A percentile compares a stretch with the other conserved stretches of the same genome.
Conservation (phyloP, 306 rosid genomes). For the Senna tora region DNA sequence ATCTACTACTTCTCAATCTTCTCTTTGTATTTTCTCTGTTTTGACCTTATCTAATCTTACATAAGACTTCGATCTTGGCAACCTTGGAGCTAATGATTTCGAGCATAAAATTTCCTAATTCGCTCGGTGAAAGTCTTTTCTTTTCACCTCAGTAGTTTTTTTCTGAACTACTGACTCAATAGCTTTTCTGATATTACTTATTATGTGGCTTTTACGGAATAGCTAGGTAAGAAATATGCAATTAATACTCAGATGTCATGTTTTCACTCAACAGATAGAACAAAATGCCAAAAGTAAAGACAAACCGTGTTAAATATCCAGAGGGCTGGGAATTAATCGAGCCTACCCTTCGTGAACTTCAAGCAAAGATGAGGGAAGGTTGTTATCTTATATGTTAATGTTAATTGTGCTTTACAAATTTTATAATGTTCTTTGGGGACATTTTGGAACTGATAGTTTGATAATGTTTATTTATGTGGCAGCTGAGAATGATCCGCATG, state of each 20-base stretch:
- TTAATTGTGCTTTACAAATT: neutral
- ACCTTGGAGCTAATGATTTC: neutral
- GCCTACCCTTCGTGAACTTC: constrained; percentile 88
- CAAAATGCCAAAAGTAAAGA: constrained; percentile 91
- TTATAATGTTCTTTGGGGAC: neutral
- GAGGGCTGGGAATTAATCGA: constrained; percentile 96
- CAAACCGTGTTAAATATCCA: constrained; percentile 82
- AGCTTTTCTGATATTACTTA: neutral
- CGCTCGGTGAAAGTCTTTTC: constrained; percentile 3
- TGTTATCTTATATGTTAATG: neutral
- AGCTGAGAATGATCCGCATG: constrained; percentile 61
- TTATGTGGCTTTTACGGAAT: neutral
- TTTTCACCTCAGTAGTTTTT: neutral
- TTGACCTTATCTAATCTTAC: too few relatives aligned
- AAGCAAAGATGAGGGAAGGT: constrained; percentile 99
- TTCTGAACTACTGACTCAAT: constrained; percentile 20
- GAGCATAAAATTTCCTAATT: neutral
- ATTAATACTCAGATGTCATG: constrained; percentile 14
- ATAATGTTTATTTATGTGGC: constrained; percentile 32
- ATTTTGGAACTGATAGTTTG: constrained; percentile 30
- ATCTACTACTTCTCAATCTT: too few relatives aligned
- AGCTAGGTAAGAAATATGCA: constrained; percentile 16
- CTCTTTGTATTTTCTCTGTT: too few relatives aligned
- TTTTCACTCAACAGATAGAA: constrained; percentile 41
- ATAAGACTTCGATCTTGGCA: too few relatives aligned